Conservation (phyloP, 495 filamentous ascomycete genomes). For the Aspergillus cavernicola region DNA sequence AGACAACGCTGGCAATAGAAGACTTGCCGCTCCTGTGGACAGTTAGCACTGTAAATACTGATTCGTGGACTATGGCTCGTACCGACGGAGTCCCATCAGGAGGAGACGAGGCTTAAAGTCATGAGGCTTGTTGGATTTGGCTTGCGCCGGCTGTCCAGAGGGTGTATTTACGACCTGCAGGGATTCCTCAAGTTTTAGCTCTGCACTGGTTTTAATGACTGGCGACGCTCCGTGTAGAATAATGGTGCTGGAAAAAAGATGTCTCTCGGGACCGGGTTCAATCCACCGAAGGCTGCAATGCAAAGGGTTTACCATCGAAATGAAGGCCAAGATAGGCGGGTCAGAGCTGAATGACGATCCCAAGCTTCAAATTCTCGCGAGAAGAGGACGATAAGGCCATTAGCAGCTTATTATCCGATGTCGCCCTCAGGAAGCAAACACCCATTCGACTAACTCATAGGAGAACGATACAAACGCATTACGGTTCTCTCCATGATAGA, state of each 20-base stretch:
- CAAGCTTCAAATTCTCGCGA: neutral
- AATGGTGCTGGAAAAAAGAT: conserved; percentile 14
- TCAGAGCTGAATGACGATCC: neutral
- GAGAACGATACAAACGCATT: neutral
- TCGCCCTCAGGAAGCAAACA: neutral
- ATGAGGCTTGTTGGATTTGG: conserved; percentile 33
- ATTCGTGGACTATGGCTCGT: conserved; percentile 15
- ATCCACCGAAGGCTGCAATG: conserved; percentile 4
- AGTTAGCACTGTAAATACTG: conserved; percentile 1
- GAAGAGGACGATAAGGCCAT: neutral
- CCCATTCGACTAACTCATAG: neutral
- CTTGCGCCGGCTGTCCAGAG: conserved; percentile 24
- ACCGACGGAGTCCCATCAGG: conserved; percentile 95
- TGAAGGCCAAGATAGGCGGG: neutral
- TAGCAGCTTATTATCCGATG: neutral
- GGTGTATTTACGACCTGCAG: conserved; percentile 35
- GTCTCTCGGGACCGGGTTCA: conserved; percentile 12
- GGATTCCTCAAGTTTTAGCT: conserved; percentile 37
- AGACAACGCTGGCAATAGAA: conserved; percentile 95
- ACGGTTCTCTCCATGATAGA: neutral
- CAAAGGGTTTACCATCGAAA: neutral
- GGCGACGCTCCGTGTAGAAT: conserved; percentile 16
- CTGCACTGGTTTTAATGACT: conserved; percentile 23
- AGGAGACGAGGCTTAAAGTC: conserved; percentile 78
- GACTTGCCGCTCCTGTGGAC: conserved; percentile 84